Evolutionary conservation across 345 rosid genomes (phyloP), one percentile per base, ranked within the genome.

Genomic region (Hibiscus mutabilis): DNA sequence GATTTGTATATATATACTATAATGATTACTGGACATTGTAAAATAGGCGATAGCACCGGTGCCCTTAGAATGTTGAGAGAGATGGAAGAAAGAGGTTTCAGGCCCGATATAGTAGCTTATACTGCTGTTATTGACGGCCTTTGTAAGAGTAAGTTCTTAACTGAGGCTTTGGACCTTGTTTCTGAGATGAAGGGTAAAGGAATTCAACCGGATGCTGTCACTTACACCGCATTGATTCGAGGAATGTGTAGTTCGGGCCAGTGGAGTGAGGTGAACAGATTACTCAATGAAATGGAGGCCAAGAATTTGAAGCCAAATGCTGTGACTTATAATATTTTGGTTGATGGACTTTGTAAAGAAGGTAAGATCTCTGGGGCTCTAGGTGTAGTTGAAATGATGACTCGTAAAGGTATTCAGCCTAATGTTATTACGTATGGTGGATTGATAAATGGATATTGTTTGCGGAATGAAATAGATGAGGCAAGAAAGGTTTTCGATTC

Each of bases 51-150:
- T 55, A 31, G 18, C 51, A 7, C 0, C 4, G 64, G 49, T 0
- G 73, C 79, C 59, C 60, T 73, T 69, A 70, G 61, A 64, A 65
- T 76, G 68, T 29, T 77, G 25, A 67, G 67, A 53, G 42, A 59
- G 64, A 60, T 77, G 47, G 64, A 72, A 37, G 59, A 49, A 68
- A 51, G 44, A 29, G 71, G 71, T 18, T 58, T 58, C 31, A 21
- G 0, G 33, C 66, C 55, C n/a, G 35, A 70, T 11, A 8, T 57
- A 25, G 66, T 57, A 24, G 22, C 18, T 9, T 58, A 58, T 24
- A 70, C 3, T 47, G 10, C 73, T 22, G 62, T 70, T 9, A 40
- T 70, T 12, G 56, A 37, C 21, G 22, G 64, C 14, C 53, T 70
- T 35, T 70, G 73, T 40, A 57, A 57, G 63, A 37, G 42, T 42